A percentile compares a stretch with the other conserved stretches of the same genome.
Evolutionary conservation across 257 asterid species (phyloP).

Genomic region (Solanum tarijense): DNA sequence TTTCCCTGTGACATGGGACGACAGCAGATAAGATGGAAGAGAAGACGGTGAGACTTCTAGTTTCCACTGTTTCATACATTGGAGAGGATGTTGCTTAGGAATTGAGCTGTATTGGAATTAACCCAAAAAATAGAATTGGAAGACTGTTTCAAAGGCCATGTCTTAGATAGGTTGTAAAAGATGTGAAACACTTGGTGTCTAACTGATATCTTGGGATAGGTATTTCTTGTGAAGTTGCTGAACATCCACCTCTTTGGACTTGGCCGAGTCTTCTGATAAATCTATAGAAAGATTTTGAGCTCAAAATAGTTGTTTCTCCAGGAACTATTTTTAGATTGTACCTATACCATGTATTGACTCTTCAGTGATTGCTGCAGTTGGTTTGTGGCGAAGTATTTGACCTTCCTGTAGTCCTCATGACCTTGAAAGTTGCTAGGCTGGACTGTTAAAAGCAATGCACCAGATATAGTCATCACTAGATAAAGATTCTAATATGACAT

Average conservation of each 20-base stretch:
- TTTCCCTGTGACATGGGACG: background rate
- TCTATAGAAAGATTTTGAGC: background rate
- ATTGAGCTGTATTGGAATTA: background rate
- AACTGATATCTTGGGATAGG: constrained; percentile 21
- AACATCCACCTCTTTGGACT: background rate
- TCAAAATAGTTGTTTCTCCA: background rate
- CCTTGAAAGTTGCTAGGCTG: background rate
- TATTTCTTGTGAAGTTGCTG: background rate
- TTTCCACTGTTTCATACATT: constrained; percentile 11
- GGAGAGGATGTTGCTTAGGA: constrained; percentile 12
- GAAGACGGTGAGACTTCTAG: constrained; percentile 3
- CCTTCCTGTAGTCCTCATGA: background rate
- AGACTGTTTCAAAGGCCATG: constrained; percentile 17
- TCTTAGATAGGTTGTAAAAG: constrained; percentile 4
- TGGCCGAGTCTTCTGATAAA: background rate
- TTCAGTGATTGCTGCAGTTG: constrained; percentile 1
- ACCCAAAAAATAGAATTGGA: constrained; percentile 10
- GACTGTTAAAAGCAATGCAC: background rate
- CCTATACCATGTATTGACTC: constrained; percentile 3
- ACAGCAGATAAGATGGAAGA: background rate
- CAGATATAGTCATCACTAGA: background rate
- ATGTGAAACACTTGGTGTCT: background rate
- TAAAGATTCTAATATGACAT: background rate
- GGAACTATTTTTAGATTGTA: constrained; percentile 1
- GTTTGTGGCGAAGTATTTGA: constrained; percentile 2